Evolutionary conservation across 805 yeast species (phyloP).

Genomic region (Blastobotrys americana): DNA sequence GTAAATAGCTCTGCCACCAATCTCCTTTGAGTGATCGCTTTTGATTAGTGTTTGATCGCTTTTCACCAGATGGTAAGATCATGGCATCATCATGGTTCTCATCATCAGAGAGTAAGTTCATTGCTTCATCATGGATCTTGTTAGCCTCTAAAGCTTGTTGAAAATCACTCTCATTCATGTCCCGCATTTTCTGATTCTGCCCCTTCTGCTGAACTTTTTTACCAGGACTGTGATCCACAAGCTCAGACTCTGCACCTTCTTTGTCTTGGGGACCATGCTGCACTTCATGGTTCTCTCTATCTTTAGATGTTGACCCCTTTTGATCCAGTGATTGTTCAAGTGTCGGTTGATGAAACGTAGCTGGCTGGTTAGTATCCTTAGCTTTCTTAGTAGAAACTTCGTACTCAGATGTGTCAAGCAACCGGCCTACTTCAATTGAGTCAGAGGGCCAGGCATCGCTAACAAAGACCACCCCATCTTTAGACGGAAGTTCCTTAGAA

Average conservation of each 20-base stretch:
- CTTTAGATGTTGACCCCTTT: too few relatives aligned
- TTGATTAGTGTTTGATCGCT: too few relatives aligned
- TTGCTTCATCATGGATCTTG: conserved; percentile 1
- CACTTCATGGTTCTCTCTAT: too few relatives aligned
- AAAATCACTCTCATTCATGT: too few relatives aligned
- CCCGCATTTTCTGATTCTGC: too few relatives aligned
- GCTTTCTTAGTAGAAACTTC: too few relatives aligned
- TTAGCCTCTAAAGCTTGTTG: not conserved
- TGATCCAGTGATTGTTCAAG: too few relatives aligned
- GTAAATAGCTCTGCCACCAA: not conserved
- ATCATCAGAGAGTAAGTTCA: conserved; percentile 4
- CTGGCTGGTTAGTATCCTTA: too few relatives aligned
- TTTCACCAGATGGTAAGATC: too few relatives aligned
- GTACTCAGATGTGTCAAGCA: conserved; percentile 11
- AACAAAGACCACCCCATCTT: conserved; percentile 9
- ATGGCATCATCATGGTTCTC: not conserved
- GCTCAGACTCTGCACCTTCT: conserved; percentile 4
- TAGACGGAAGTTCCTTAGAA: not conserved
- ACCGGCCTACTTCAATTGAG: conserved; percentile 22
- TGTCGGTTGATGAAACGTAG: too few relatives aligned
- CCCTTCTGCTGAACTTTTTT: too few relatives aligned
- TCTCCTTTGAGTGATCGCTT: not conserved
- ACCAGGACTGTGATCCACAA: conserved; percentile 5
- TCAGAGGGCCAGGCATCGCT: conserved; percentile 28
- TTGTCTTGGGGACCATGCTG: too few relatives aligned